Base-by-base conservation (phyloP, 768 basidiomycete species). In the Tulasnella sp. region DNA sequence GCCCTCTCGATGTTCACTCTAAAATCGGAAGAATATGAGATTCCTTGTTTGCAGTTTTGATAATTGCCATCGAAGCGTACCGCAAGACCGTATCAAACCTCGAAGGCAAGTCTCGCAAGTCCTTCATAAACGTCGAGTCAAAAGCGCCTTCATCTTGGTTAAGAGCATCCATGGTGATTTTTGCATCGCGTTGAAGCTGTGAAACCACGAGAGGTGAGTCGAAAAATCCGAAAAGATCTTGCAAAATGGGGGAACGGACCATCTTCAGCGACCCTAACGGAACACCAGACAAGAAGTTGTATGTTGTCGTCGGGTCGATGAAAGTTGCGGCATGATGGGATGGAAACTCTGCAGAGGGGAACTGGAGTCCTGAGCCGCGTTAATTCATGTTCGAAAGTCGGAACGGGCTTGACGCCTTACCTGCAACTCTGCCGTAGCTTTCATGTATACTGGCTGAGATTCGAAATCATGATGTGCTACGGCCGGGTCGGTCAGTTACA, bases 181-280 rank as follows among this genome's bases (percentile, higher is more conserved):
- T 83, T 0, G 96, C 95, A 80, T 98, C 94, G 68, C 91, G 85
- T 76, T 85, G 86, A 40, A 96, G 88, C 93, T 96, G 79, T 6
- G 14, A 36, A 34, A 31, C 54, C 3, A 75, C 45, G n/a, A 36
- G 19, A 6, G 9, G 72, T 17, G 45, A 22, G 76, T 76, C 12
- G 25, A 29, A 7, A 17, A 6, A 54, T 25, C 42, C 29, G 29
- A 75, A 42, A 68, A 5, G 37, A 40, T 12, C 64, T n/a, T 12
- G 54, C 58, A 8, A 25, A 15, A 79, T 38, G 76, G 15, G 67
- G n/a, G n/a, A n/a, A n/a, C 86, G 80, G 81, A 96, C 93, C 83
- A 97, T 83, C 71, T 92, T 88, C 0, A 99, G 85, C 1, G 94
- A 95, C 2, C 91, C 87, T 17, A 89, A 79, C 25, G 96, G 93